Percentiles rank a stretch among this genome's conserved stretches.
phyloP scores from a whole-genome alignment of 2,329 filamentous ascomycete genomes.

The Fusarium secorum region DNA sequence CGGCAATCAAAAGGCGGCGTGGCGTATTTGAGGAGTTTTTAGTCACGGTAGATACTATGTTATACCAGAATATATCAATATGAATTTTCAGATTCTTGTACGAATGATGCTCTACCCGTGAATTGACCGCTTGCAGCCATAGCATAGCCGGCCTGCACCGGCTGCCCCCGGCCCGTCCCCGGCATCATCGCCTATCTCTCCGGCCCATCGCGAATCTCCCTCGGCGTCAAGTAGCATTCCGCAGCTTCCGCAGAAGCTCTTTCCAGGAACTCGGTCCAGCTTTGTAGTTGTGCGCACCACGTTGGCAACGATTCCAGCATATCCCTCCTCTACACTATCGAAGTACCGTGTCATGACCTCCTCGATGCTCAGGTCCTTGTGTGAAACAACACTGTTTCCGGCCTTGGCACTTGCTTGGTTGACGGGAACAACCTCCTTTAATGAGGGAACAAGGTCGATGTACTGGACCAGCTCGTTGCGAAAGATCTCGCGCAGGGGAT shows the following conservation, averaged over 20 bases:
- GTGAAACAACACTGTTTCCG: slow-evolving; percentile 60
- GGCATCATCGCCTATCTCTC: slow-evolving; percentile 61
- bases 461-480: slow-evolving; percentile 81
- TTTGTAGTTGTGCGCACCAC: slow-evolving; percentile 93
- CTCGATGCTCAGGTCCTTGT: slow-evolving; percentile 86
- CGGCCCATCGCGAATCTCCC: slow-evolving; percentile 70
- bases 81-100: slow-evolving; percentile 16
- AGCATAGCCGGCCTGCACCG: slow-evolving; percentile 61
- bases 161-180: slow-evolving; percentile 29
- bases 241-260: slow-evolving; percentile 70
- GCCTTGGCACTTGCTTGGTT: slow-evolving; percentile 40
- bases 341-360: slow-evolving; percentile 92
- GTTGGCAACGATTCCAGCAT: slow-evolving; percentile 92
- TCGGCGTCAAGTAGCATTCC: slow-evolving; percentile 69
- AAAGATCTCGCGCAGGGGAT: slow-evolving; percentile 85
- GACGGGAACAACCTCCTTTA: slow-evolving; percentile 58
- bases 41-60: slow-evolving; percentile 26
- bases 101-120: slow-evolving; percentile 51
- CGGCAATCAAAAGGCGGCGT: slow-evolving; percentile 38
- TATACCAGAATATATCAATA: slow-evolving; percentile 16
- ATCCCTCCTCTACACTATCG: slow-evolving; percentile 78
- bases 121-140: slow-evolving; percentile 75
- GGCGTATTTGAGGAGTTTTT: slow-evolving; percentile 39
- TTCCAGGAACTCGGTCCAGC: slow-evolving; percentile 61
- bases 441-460: slow-evolving; percentile 60